These are phyloP conservation scores for Cubamyces lactineus DNA, from an alignment of 768 basidiomycete species.

Conservation along the genomic window DNA sequence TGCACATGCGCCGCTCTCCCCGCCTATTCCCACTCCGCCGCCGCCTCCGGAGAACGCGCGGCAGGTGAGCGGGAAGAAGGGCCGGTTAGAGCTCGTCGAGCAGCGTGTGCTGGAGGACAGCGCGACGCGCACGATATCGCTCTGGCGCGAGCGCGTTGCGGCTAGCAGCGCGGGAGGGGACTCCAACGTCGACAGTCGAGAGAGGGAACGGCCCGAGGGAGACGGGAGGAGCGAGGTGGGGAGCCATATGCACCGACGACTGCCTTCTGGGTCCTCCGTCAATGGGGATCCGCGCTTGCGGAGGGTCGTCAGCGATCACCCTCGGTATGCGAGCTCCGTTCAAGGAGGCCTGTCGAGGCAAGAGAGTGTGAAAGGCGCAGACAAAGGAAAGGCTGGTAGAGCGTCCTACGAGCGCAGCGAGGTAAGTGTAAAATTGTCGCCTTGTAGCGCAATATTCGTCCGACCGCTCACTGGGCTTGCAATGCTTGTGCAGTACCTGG, in stretches of 20 bases:
- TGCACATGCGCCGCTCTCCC: background rate
- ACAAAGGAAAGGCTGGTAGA: conserved; percentile 6
- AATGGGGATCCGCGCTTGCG: conserved; percentile 19
- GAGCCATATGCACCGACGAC: conserved; percentile 28
- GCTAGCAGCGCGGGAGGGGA: conserved; percentile 30
- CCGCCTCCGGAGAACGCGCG: conserved; percentile 27
- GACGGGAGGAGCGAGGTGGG: conserved; percentile 27
- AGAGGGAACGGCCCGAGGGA: background rate
- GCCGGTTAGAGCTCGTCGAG: conserved; percentile 36
- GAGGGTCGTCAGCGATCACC: conserved; percentile 25
- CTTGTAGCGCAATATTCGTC: background rate
- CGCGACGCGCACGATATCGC: conserved; percentile 39
- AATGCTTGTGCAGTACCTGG: conserved; percentile 28
- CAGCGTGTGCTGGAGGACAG: conserved; percentile 38
- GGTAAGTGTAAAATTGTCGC: conserved; percentile 19
- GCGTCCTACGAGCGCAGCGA: conserved; percentile 35
- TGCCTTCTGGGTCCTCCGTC: conserved; percentile 17
- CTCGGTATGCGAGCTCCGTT: conserved; percentile 10
- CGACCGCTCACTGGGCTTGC: background rate
- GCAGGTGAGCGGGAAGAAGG: conserved; percentile 31
- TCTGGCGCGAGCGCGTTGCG: conserved; percentile 41
- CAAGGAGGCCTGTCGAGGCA: conserved; percentile 10
- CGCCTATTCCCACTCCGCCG: background rate
- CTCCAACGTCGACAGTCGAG: background rate
- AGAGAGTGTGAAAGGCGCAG: conserved; percentile 6